Conservation (phyloP, 148 eudicot species). For the Camellia granthamiana region DNA sequence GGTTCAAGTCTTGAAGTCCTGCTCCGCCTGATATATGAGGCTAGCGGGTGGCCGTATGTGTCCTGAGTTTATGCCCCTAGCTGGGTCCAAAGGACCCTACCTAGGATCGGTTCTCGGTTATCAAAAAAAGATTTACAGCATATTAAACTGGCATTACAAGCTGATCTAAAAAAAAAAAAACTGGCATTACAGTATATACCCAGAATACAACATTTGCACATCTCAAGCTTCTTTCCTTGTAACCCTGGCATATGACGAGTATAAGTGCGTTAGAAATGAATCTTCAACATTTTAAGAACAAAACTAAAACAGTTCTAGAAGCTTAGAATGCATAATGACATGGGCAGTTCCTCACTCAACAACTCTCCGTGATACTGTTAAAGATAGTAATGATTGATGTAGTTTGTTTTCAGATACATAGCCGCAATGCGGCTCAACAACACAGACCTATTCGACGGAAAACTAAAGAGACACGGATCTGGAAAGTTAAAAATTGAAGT, state of each 20-base stretch:
- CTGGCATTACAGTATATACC: background rate
- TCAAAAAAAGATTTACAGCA: background rate
- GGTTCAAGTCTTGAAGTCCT: too few species aligned
- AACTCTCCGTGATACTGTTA: background rate
- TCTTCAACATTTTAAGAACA: background rate
- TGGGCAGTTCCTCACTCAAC: background rate
- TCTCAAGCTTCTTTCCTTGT: constrained; percentile 82
- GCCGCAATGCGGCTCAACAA: too few species aligned
- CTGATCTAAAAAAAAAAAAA: too few species aligned
- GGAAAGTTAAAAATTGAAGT: too few species aligned
- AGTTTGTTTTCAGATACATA: too few species aligned
- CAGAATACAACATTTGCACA: background rate
- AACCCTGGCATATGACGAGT: constrained; percentile 41
- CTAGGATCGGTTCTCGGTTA: too few species aligned
- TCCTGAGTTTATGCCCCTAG: too few species aligned
- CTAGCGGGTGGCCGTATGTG: too few species aligned
- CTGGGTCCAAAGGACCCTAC: too few species aligned
- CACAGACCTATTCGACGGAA: too few species aligned
- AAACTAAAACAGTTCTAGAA: background rate
- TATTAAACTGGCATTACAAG: background rate
- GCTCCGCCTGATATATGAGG: too few species aligned
- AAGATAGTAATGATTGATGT: background rate
- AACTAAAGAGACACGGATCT: too few species aligned
- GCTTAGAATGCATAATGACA: background rate
- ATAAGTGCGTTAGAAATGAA: background rate